A percentile compares a stretch with the other conserved stretches of the same genome.
Conservation (phyloP, 148 eudicot species). For the Persicaria maculosa region DNA sequence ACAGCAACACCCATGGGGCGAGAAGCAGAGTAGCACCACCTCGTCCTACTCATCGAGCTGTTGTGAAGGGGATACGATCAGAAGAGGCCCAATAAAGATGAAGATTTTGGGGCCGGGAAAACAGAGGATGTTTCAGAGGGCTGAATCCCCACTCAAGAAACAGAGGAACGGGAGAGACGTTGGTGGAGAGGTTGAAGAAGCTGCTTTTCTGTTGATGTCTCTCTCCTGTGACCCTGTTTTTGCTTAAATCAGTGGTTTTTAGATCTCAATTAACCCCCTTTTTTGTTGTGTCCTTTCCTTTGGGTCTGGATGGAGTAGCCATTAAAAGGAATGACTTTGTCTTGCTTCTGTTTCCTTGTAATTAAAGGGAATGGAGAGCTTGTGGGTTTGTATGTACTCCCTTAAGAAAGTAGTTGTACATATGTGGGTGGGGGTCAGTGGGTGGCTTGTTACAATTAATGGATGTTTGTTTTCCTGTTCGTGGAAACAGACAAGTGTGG, state of each 20-base stretch:
- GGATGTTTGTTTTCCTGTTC: no score
- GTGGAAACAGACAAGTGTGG: no score
- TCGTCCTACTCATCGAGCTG: neutral
- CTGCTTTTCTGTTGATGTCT: conserved; percentile 15
- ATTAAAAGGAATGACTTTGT: no score
- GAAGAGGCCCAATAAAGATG: conserved; percentile 21
- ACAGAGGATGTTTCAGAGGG: conserved; percentile 15
- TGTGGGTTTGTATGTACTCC: no score
- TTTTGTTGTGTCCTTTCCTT: no score
- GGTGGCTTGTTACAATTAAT: no score
- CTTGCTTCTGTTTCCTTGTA: no score
- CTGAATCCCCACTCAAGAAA: conserved; percentile 18
- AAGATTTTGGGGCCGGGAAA: conserved; percentile 20
- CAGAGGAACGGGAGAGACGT: conserved; percentile 17
- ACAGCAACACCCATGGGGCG: conserved; percentile 12
- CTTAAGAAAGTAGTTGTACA: no score
- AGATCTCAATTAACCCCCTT: neutral
- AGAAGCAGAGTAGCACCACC: conserved; percentile 13
- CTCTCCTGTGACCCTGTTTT: conserved; percentile 15
- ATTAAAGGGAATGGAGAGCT: no score
- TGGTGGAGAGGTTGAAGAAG: conserved; percentile 14
- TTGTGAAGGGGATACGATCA: conserved; percentile 6
- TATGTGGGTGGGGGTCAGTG: no score
- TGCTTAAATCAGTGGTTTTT: conserved; percentile 6
- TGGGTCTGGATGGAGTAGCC: no score